Evolutionary conservation across 805 yeast genomes (phyloP), one percentile per base, ranked within the genome.

Genomic region (Pichia occidentalis): DNA sequence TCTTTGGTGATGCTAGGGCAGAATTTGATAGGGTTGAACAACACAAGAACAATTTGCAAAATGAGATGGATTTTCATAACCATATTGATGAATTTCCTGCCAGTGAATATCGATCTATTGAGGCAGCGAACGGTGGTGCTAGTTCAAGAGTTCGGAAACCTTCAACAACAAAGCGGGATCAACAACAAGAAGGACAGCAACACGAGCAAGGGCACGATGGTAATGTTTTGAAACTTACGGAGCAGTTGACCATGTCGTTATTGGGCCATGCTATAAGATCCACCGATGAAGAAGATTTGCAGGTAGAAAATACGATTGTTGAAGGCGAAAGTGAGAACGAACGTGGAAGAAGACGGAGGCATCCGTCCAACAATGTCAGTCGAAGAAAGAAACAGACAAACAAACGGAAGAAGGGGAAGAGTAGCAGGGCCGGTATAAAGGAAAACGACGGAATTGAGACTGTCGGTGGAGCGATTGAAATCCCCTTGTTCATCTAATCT

Each of bases 391-490:
- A 38, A 36, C 31, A 28, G 27, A 20, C 34, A 34, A 24, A 4
- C 14, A 30, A 20, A 21, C 32, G 24, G 20, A 34, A 32, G 26
- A 29, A 30, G 21, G 46, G 35, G 29, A 37, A 40, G 19, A 37
- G 32, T 31, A 28, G 20, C 2, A 40, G 32, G 18, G 21, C 23
- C 9, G 28, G 26, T 4, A 47, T 36, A 27, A 53, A 37, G 36
- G 45, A 49, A 24, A 44, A 45, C 20, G 50, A 51, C 26, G 50
- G 47, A n/a, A 41, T 58, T n/a, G 56, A 57, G 29, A 59, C 63
- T 1, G 66, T 62, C 26, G 68, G 68, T 10, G 69, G 68, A 9
- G 69, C 68, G 6, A 63, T 67, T 32, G 73, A 68, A 42, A 60
- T 68, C 9, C 73, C 73, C 1, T 51, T 68, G 19, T 68, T 67